phyloP scores from a whole-genome alignment of 768 basidiomycete genomes.

The Crepidotus variabilis region DNA sequence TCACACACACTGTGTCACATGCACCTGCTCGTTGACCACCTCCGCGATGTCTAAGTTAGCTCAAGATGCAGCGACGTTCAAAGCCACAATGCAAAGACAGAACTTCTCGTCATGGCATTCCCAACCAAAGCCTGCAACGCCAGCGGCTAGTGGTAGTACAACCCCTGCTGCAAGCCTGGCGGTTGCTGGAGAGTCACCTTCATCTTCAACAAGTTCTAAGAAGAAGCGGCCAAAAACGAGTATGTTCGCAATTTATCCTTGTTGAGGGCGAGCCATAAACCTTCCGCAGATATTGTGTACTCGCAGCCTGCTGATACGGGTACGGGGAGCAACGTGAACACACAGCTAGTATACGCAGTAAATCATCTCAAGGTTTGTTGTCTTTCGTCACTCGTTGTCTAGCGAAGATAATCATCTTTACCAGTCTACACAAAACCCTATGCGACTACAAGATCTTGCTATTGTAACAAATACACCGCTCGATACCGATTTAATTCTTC shows the following conservation, averaged over 20 bases:
- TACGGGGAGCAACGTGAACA: constrained; percentile 77
- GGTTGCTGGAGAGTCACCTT: constrained; percentile 21
- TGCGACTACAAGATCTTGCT: constrained; percentile 85
- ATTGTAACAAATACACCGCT: constrained; percentile 77
- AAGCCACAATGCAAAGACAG: constrained; percentile 57
- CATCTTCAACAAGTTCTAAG: constrained; percentile 34
- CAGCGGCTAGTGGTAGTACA: constrained; percentile 15
- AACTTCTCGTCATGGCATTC: constrained; percentile 78
- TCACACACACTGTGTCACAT: too few species aligned
- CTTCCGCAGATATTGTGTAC: constrained; percentile 62
- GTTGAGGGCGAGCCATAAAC: constrained; percentile 6
- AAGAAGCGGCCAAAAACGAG: constrained; percentile 69
- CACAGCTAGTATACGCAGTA: constrained; percentile 83
- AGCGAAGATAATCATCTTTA: not conserved
- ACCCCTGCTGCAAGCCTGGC: constrained; percentile 20
- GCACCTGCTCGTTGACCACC: not conserved
- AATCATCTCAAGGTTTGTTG: constrained; percentile 69
- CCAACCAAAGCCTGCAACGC: constrained; percentile 39
- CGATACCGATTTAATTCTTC: constrained; percentile 62
- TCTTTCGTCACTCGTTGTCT: not conserved
- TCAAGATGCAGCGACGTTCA: constrained; percentile 72
- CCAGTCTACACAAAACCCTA: constrained; percentile 70
- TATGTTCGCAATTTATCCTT: constrained; percentile 27
- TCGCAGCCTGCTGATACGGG: constrained; percentile 89
- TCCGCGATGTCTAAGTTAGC: constrained; percentile 60